Base-by-base conservation (phyloP, 1,139 yeast species). In the Lodderomyces margitis region DNA sequence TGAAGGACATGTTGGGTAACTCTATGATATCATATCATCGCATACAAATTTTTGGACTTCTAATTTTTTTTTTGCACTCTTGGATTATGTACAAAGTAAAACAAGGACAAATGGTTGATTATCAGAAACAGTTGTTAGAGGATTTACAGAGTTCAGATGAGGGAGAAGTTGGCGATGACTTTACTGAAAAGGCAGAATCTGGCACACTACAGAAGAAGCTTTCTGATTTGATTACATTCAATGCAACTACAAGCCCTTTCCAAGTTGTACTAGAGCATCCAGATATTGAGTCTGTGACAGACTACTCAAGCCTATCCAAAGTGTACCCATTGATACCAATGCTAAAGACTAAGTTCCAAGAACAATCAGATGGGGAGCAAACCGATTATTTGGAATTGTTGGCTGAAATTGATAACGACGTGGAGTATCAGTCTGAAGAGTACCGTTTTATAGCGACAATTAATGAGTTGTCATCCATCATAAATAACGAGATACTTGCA, bases 391-490 rank as follows among this genome's bases (percentile, higher is more conserved):
- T 64, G 37, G 67, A 66, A 24, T 57, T 71, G 12, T 45, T 69
- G 12, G 56, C 69, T 5, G 54, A 59, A 17, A 52, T 69, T 8
- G 40, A 34, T n/a, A 61, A 61, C 38, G 56, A 65, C 35, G 76
- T 66, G 21, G 51, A 49, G 36, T 59, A 50, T 27, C 57, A 53
- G 32, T 54, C 54, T 36, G 66, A 68, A 6, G 81, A 77, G 51
- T 75, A 75, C 54, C 59, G 66, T 24, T 70, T 85, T 37, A 62
- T 86, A 7, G 66, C 76, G 4, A 62, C 66, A 12, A 74, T 85
- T 7, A 87, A 84, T 57, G 78, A 74, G 37, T 56, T 80, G 20
- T 68, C 83, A 0, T 71, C 74, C 8, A 74, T 81, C 15, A 74
- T 87, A 8, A 71, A 74, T 39, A 68, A 68, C 31, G 94, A 86